These are phyloP conservation scores for Malassezia caprae DNA, from an alignment of 1,284 basidiomycete genomes.

Conservation along the genomic window DNA sequence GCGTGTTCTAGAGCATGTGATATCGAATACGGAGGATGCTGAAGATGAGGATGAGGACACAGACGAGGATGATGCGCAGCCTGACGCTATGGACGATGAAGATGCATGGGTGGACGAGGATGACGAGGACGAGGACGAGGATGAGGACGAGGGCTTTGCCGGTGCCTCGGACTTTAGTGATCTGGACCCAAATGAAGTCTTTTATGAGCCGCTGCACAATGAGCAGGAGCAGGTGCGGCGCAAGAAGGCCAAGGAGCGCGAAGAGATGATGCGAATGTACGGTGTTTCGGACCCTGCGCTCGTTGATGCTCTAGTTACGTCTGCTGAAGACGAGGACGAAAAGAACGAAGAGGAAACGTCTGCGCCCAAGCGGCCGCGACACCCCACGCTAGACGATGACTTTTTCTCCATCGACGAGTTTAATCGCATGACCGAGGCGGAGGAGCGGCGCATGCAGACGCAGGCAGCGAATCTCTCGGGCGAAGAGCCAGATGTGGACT, in stretches of 20 bases:
- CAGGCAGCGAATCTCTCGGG: constrained; percentile 51
- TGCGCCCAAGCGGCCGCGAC: constrained; percentile 26
- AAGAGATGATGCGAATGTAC: constrained; percentile 22
- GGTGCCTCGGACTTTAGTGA: constrained; percentile 44
- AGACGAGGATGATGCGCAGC: background rate
- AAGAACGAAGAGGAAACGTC: constrained; percentile 8
- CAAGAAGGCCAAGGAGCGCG: constrained; percentile 30
- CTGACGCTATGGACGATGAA: constrained; percentile 16
- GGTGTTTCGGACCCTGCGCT: constrained; percentile 8
- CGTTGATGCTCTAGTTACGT: constrained; percentile 10
- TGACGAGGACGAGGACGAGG: constrained; percentile 18
- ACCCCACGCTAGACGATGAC: constrained; percentile 71
- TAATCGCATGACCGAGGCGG: constrained; percentile 72
- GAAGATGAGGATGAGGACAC: constrained; percentile 26
- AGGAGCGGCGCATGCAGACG: constrained; percentile 59
- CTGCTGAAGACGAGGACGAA: constrained; percentile 17
- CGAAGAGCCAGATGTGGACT: constrained; percentile 20
- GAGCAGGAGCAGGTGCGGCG: constrained; percentile 36
- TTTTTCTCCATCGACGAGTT: constrained; percentile 86
- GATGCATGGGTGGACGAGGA: constrained; percentile 22
- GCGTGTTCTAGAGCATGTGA: constrained; percentile 45
- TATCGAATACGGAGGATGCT: constrained; percentile 25
- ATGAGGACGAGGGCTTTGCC: constrained; percentile 26
- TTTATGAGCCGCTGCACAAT: constrained; percentile 37
- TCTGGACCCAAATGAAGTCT: constrained; percentile 29